Evolutionary conservation across 75 land plant genomes (phyloP).

Genomic region (Pinus tabuliformis): DNA sequence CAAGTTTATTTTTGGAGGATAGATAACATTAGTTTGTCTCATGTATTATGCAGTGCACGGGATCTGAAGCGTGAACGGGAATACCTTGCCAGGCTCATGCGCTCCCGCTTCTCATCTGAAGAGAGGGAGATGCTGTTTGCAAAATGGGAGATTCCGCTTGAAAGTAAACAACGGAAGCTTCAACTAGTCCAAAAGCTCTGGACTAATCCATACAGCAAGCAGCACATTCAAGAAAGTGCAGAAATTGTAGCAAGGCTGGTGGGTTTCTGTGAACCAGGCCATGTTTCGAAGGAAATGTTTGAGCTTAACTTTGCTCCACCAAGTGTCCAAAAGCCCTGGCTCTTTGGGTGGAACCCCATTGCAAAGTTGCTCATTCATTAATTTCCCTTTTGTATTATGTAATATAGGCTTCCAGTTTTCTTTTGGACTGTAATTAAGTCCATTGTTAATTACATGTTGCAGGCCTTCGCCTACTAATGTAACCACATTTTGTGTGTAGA

Average conservation of each 20-base stretch:
- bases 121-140: constrained; percentile 70
- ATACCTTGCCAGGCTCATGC: constrained; percentile 80
- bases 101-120: constrained; percentile 60
- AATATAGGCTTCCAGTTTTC: background rate
- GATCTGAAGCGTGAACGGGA: constrained; percentile 88
- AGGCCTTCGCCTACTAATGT: background rate
- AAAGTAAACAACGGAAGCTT: constrained; percentile 85
- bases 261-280: constrained; percentile 68
- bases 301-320: constrained; percentile 73
- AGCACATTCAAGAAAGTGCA: constrained; percentile 85
- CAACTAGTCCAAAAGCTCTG: constrained; percentile 83
- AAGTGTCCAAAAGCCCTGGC: constrained; percentile 60
- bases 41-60: constrained; percentile 43
- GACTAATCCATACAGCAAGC: constrained; percentile 76
- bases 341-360: constrained; percentile 64
- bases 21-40: background rate
- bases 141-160: constrained; percentile 81
- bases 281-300: constrained; percentile 75
- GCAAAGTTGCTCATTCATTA: constrained; percentile 43
- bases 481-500: constrained; percentile 5
- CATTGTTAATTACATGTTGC: constrained; percentile 10
- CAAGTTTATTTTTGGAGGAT: no score
- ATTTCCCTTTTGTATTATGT: background rate
- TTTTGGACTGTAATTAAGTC: constrained; percentile 4
- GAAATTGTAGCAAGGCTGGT: constrained; percentile 91